Evolutionary conservation across 2,329 filamentous ascomycete species (phyloP).

Genomic region (Fusarium citri): DNA sequence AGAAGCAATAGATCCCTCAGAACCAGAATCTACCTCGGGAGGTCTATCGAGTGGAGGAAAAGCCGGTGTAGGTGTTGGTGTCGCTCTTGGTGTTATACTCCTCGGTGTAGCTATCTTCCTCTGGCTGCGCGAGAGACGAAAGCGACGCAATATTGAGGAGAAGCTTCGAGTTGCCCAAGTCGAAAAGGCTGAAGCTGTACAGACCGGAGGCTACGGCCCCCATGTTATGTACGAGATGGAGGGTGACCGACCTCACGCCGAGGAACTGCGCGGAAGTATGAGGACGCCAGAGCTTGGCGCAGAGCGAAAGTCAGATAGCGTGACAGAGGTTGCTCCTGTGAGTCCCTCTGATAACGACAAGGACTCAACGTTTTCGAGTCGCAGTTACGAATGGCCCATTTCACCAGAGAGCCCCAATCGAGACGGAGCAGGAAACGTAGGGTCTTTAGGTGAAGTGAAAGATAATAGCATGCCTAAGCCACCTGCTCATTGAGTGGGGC

Average conservation of each 20-base stretch:
- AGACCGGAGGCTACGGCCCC: not conserved
- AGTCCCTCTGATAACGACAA: not conserved
- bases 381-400: conserved; percentile 16
- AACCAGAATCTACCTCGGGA: not conserved
- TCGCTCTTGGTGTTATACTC: conserved; percentile 28
- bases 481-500: not conserved
- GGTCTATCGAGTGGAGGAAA: conserved; percentile 32
- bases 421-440: not conserved
- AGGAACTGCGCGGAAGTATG: conserved; percentile 39
- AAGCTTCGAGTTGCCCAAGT: conserved; percentile 19
- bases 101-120: conserved; percentile 30
- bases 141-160: conserved; percentile 25
- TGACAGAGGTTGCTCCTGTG: not conserved
- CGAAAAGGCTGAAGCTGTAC: not conserved
- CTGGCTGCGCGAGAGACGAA: conserved; percentile 41
- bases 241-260: conserved; percentile 33
- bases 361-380: not conserved
- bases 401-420: conserved; percentile 2
- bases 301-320: not conserved
- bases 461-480: not conserved
- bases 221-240: conserved; percentile 40
- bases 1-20: not conserved
- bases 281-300: conserved; percentile 37
- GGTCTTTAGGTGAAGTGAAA: not conserved
- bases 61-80: conserved; percentile 38